Evolutionary conservation across 352 stramenopile species (phyloP).

Genomic region (Phytophthora pinifolia): DNA sequence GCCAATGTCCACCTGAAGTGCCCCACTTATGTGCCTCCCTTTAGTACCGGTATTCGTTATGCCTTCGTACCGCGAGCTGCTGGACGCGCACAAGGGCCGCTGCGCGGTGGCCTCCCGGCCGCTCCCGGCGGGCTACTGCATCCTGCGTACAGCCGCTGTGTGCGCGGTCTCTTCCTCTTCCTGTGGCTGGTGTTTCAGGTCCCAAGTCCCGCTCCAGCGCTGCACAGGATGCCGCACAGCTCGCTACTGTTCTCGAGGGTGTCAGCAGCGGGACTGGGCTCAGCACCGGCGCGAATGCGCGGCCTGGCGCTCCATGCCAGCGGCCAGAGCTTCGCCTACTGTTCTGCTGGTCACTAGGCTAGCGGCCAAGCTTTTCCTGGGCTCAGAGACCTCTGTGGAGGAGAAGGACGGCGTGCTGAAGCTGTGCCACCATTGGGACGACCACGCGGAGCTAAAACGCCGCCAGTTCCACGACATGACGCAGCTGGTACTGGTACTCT

Average conservation of each 20-base stretch:
- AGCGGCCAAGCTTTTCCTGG: slow-evolving; percentile 35
- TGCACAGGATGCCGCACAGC: slow-evolving; percentile 61
- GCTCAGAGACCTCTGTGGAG: slow-evolving; percentile 5
- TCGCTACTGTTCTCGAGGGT: slow-evolving; percentile 68
- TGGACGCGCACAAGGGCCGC: slow-evolving; percentile 46
- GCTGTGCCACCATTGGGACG: slow-evolving; percentile 45
- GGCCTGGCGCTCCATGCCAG: slow-evolving; percentile 43
- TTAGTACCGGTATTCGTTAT: slow-evolving; percentile 2
- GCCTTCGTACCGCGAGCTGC: slow-evolving; percentile 17
- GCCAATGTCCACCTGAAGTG: not conserved
- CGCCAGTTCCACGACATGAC: slow-evolving; percentile 58
- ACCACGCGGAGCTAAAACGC: slow-evolving; percentile 42
- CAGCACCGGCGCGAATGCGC: slow-evolving; percentile 53
- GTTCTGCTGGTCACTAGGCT: slow-evolving; percentile 60
- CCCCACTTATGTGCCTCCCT: not conserved
- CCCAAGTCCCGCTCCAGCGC: slow-evolving; percentile 27
- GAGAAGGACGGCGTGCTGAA: slow-evolving; percentile 29
- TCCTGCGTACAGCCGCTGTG: slow-evolving; percentile 36
- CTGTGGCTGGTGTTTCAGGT: slow-evolving; percentile 57
- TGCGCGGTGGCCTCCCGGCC: slow-evolving; percentile 36
- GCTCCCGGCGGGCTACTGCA: slow-evolving; percentile 30
- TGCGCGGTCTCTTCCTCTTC: slow-evolving; percentile 35
- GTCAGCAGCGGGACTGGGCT: slow-evolving; percentile 64
- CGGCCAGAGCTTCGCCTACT: slow-evolving; percentile 30
- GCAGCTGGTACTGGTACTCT: slow-evolving; percentile 53